Base-by-base conservation (phyloP, 2,329 filamentous ascomycete genomes). In the Fusarium oxysporum region DNA sequence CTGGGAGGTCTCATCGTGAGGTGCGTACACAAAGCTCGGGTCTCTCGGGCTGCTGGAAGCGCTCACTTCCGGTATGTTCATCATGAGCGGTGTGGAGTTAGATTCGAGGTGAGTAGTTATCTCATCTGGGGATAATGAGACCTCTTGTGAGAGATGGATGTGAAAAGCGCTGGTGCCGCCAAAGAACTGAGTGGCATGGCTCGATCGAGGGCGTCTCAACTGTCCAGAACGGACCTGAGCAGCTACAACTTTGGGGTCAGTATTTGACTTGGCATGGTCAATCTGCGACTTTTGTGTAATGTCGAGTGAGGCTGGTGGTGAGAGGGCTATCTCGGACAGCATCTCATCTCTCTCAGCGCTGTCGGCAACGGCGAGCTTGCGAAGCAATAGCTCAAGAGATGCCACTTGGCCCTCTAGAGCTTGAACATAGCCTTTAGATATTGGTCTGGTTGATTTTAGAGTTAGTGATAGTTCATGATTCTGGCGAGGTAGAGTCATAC, bases 121-220 rank as follows among this genome's bases (percentile, higher is more conserved):
- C 37, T 71, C 65, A 41, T 61, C 67, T 11, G 64, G 64, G 1
- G 73, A 69, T 30, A 77, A 28, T 25, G 78, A 75, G 33, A 72
- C 78, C 44, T 78, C 78, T 38, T 76, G 74, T 28, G 74, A 81
- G 62, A 78, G 76, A 55, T 81, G 80, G 47, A 82, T 80, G 67
- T 84, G 84, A 65, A 86, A 85, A 23, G 85, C 80, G 68, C 85
- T 86, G 21, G 85, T 86, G 21, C 84, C 81, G 12, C 85, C 85
- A 75, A 85, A 87, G 77, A 86, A 87, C 64, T 86, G 84, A 7
- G 83, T 78, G 10, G 82, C 80, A 43, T 81, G 83, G 23, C 83
- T 82, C 43, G 81, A 80, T 53, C 81, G 79, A 53, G 85, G 78
- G 23, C 83, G 82, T 8, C 84, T 81, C 30, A 83, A 53, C 77